Base-by-base conservation (phyloP, 495 filamentous ascomycete species). In the Aspergillus olivimuriae region DNA sequence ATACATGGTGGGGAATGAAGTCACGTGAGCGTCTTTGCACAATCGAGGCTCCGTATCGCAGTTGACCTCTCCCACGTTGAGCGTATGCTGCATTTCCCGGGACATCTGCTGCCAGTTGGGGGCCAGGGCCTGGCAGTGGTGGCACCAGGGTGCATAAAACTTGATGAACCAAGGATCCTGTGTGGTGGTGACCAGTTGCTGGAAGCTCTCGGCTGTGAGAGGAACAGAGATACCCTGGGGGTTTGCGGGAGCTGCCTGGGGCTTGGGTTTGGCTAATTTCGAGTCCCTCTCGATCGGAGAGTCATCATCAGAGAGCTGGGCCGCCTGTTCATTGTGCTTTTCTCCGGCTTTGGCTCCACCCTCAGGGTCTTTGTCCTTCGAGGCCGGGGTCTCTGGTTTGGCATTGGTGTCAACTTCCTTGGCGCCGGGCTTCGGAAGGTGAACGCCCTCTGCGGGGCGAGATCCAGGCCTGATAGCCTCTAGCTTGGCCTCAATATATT, bases 101-200 rank as follows among this genome's bases (percentile, higher is more conserved):
- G 83, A 86, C 65, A 98, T 83, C 56, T 90, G 83, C 43, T 78
- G 70, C 92, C 92, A 98, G 53, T 80, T 87, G 8, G 94, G 87
- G 16, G 84, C 86, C 73, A 98, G 77, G 14, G 86, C 86, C 60
- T 95, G 84, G 62, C 92, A 98, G 62, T 98, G 92, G 44, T 78
- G 78, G 60, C 92, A 98, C 92, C 92, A 97, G 1, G 92, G 92
- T 19, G 87, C 90, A 62, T 95, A 97, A 61, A 98, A 97, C 60
- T 98, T 97, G 65, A 98, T 81, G 55, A 98, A 95, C 92, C 92
- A 98, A 12, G 89, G 84, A 34, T 97, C 89, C 34, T 84, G 80
- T 0, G 89, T 87, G 56, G 81, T 84, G 3, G 88, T 94, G 18
- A 98, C 90, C 21, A 80, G 67, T 40, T 77, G 83, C 59, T 91